Conservation (phyloP, 805 yeast genomes). For the Metschnikowia drakensbergensis region DNA sequence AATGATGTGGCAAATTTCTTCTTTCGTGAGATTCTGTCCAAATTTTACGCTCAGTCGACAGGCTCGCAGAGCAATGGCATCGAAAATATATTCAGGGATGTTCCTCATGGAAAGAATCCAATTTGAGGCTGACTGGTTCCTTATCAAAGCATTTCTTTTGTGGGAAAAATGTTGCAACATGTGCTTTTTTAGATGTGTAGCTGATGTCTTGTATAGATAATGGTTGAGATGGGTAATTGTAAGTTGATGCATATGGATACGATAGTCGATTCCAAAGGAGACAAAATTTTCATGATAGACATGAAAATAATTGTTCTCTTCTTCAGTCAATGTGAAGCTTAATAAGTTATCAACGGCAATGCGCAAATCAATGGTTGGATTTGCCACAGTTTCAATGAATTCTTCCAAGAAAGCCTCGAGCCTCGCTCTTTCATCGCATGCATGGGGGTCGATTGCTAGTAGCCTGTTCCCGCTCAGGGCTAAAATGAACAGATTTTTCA, state of each 20-base stretch:
- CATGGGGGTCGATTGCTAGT: slow-evolving; percentile 73
- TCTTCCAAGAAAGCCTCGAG: slow-evolving; percentile 50
- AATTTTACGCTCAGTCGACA: slow-evolving; percentile 71
- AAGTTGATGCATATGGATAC: slow-evolving; percentile 10
- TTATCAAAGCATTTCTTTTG: neutral
- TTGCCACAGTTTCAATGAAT: slow-evolving; percentile 27
- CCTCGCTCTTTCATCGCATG: slow-evolving; percentile 71
- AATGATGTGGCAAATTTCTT: slow-evolving; percentile 46
- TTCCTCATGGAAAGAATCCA: slow-evolving; percentile 23
- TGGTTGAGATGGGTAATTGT: slow-evolving; percentile 43
- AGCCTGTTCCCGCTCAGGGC: slow-evolving; percentile 16
- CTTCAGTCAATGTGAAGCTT: slow-evolving; percentile 16
- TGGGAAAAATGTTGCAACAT: neutral
- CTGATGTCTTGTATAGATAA: slow-evolving; percentile 21
- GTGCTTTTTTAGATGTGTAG: neutral
- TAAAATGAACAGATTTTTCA: slow-evolving; percentile 63
- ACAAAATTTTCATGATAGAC: slow-evolving; percentile 26
- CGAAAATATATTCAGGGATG: slow-evolving; percentile 51
- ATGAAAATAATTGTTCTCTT: slow-evolving; percentile 31
- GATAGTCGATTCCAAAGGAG: slow-evolving; percentile 44
- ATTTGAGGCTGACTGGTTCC: neutral
- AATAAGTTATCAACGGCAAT: slow-evolving; percentile 13
- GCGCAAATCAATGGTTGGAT: slow-evolving; percentile 12
- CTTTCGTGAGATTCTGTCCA: slow-evolving; percentile 48
- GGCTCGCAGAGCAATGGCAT: slow-evolving; percentile 55